Base-by-base conservation (phyloP, 306 rosid genomes). In the Ziziphus jujuba region DNA sequence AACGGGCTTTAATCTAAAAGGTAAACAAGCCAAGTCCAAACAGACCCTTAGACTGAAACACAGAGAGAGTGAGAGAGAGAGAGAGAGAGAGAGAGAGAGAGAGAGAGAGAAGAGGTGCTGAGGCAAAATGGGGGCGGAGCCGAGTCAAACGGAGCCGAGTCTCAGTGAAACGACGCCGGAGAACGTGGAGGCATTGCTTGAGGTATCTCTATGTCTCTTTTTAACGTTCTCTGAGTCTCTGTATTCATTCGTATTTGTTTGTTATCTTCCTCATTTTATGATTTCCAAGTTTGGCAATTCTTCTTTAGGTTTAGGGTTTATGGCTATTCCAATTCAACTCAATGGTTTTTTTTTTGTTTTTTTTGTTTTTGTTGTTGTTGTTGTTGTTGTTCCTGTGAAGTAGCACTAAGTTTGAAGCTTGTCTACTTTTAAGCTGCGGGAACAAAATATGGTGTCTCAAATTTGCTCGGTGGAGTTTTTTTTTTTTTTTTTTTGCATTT, bases 121-220 rank as follows among this genome's bases (percentile, higher is more conserved):
- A 11, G 45, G 43, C 43, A n/a, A 7, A 40, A 87, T 84, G 93
- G 84, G 76, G 22, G 61, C 49, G 49, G 83, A 59, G 76, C 65
- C 70, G 31, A 72, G 40, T 52, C 16, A 65, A 70, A 52, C 73
- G 9, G 71, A 56, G 24, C 75, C 54, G 43, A 57, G 70, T 38
- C 20, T 66, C 5, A 38, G 70, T 4, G 69, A 71, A 67, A 36
- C 76, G 22, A 16, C 72, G 24, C 38, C 56, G 56, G 82, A 87
- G 49, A 71, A 70, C 7, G 62, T 85, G 3, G 96, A 90, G 40
- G 82, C 81, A 44, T 77, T 90, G 73, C 82, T 87, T 51, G 88
- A 84, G 84, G 90, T 80, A 40, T 16, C 19, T 56, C 31, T 35
- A 9, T 51, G 35, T n/a, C 22, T 62, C 9, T 56, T 48, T 58